These are phyloP conservation scores for Zelonia costaricensis DNA, from an alignment of 208 protist species.

Conservation along the genomic window DNA sequence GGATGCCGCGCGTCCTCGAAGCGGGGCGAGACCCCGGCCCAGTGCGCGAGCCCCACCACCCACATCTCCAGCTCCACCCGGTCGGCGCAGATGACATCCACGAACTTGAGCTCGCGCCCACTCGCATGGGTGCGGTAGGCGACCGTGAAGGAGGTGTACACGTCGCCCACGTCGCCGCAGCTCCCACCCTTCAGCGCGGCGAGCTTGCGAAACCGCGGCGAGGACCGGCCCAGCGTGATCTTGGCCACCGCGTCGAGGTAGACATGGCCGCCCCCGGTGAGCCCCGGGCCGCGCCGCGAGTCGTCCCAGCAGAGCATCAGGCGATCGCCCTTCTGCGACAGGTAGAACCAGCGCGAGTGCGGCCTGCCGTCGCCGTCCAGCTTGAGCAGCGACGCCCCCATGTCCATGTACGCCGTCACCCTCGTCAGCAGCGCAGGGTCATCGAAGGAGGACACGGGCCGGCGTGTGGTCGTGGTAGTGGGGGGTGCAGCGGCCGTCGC, in stretches of 20 bases:
- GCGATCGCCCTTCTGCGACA: slow-evolving; percentile 31
- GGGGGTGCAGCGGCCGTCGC: too few relatives aligned
- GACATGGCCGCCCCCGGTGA: slow-evolving; percentile 35
- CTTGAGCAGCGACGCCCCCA: slow-evolving; percentile 56
- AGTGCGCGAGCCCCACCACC: slow-evolving; percentile 62
- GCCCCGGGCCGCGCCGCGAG: slow-evolving; percentile 1
- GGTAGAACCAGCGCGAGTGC: slow-evolving; percentile 57
- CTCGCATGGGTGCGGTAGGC: slow-evolving; percentile 21
- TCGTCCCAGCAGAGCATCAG: slow-evolving; percentile 54
- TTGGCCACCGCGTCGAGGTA: slow-evolving; percentile 41
- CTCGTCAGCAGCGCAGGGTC: slow-evolving; percentile 44
- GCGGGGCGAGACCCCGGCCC: slow-evolving; percentile 34
- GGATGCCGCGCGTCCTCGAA: slow-evolving; percentile 45
- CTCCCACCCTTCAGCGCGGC: slow-evolving; percentile 5
- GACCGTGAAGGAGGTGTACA: slow-evolving; percentile 48
- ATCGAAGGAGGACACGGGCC: slow-evolving; percentile 44
- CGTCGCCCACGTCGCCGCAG: background rate
- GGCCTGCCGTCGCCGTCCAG: slow-evolving; percentile 42
- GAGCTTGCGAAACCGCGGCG: slow-evolving; percentile 30
- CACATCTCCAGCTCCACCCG: slow-evolving; percentile 70
- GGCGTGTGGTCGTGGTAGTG: background rate
- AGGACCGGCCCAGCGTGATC: slow-evolving; percentile 60
- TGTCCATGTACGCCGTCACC: slow-evolving; percentile 62
- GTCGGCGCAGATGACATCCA: slow-evolving; percentile 62
- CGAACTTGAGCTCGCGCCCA: slow-evolving; percentile 18